Conservation (phyloP, 768 basidiomycete genomes). For the Collybia mongolica region DNA sequence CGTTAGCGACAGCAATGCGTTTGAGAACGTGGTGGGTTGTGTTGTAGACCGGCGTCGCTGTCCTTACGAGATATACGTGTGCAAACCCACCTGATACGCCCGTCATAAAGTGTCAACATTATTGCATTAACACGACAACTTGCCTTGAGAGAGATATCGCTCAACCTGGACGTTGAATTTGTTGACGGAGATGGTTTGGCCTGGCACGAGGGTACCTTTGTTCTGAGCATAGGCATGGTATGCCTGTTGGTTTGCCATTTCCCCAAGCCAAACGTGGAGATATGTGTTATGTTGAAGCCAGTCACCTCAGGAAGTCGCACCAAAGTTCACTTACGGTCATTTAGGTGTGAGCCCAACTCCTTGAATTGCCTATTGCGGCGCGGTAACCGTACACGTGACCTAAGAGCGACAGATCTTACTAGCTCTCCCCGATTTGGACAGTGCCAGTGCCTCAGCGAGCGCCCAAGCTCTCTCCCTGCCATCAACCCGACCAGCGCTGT, state of each 20-base stretch:
- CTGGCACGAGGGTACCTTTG: conserved; percentile 73
- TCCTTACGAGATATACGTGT: conserved; percentile 94
- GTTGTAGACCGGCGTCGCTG: conserved; percentile 82
- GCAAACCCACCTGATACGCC: conserved; percentile 84
- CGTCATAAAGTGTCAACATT: conserved; percentile 14
- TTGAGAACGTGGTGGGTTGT: conserved; percentile 97
- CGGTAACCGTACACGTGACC: no score
- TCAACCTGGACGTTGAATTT: conserved; percentile 91
- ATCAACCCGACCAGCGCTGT: no score
- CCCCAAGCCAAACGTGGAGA: conserved; percentile 10
- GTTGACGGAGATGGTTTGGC: conserved; percentile 88
- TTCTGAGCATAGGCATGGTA: conserved; percentile 49
- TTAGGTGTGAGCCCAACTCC: no score
- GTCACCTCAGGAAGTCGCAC: neutral
- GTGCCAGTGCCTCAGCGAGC: no score
- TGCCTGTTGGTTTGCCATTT: conserved; percentile 53
- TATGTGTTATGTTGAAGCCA: neutral
- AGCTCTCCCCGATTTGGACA: no score
- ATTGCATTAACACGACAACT: conserved; percentile 14
- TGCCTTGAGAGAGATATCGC: conserved; percentile 93
- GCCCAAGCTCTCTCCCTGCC: no score
- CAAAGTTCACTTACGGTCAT: neutral
- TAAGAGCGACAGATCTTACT: no score
- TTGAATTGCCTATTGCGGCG: no score
- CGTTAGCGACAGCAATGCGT: conserved; percentile 89